Base-by-base conservation (phyloP, 805 yeast genomes). In the Kuraishia borneana region DNA sequence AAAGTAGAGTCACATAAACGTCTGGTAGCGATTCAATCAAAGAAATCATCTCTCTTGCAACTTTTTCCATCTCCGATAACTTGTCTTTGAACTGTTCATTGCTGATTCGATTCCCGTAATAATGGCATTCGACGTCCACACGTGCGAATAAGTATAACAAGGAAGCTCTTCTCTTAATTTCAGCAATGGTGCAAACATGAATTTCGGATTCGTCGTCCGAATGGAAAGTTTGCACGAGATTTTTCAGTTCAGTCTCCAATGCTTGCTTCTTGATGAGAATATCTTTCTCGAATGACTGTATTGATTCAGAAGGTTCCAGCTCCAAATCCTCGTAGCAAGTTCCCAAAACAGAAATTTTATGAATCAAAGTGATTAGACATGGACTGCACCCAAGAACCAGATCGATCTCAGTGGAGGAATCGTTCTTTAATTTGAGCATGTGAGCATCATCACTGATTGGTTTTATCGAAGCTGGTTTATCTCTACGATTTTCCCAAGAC, bases 341-440 rank as follows among this genome's bases (percentile, higher is more conserved):
- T 0, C 65, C 66, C 7, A 62, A 42, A 12, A 50, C 54, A 1
- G 67, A 52, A 2, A 56, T 54, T 14, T 54, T 45, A 40, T 60
- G 63, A 8, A 62, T 52, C 4, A 61, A 30, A 1, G 63, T 47
- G 2, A 62, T 44, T 27, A 62, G 42, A 39, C 48, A 55, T 1
- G 69, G 65, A 3, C 61, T 51, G 35, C 65, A 60, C 0, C 68
- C 68, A 23, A 61, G 42, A 13, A 61, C 60, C 19, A 56, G 36
- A 38, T 62, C 68, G 13, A 63, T 61, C 26, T 43, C 42, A 1
- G 50, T 51, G 34, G 61, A 67, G 22, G 39, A 33, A 35, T 51
- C 58, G 38, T 54, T 48, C 36, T 57, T 58, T 33, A 58, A 40
- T 19, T 37, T 46, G 36, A 56, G 55, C 18, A 53, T 44, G 32